Conservation (phyloP, 306 rosid genomes). For the Glycine latifolia region DNA sequence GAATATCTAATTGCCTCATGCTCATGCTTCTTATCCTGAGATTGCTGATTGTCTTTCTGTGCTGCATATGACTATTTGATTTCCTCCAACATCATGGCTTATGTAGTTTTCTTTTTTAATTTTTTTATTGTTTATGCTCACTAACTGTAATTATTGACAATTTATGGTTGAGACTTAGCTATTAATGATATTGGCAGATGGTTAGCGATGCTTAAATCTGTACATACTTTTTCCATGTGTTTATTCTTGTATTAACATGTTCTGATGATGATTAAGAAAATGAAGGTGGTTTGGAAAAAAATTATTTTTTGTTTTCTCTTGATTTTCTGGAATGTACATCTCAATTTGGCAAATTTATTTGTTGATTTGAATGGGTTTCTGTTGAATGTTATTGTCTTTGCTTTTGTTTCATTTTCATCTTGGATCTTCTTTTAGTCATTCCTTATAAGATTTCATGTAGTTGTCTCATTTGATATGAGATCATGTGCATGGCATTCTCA, state of each 20-base stretch:
- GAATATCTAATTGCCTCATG: conserved; percentile 11
- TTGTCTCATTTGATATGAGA: conserved; percentile 30
- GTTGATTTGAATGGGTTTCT: not conserved
- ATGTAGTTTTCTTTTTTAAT: not conserved
- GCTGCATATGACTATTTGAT: conserved; percentile 20
- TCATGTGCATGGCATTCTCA: conserved; percentile 8
- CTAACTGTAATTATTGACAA: not conserved
- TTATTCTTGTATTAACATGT: conserved; percentile 33
- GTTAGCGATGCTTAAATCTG: not conserved
- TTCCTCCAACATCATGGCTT: conserved; percentile 32
- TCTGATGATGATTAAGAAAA: conserved; percentile 25
- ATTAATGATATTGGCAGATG: not conserved
- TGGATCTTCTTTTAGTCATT: not conserved
- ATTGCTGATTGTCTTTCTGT: conserved; percentile 20
- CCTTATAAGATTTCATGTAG: conserved; percentile 2
- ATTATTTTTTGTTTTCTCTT: conserved; percentile 26
- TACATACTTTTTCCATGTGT: not conserved
- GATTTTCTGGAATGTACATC: not conserved
- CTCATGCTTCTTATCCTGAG: conserved; percentile 10
- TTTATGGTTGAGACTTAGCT: not conserved
- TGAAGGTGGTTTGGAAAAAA: conserved; percentile 17
- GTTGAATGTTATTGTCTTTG: not conserved
- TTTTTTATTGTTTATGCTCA: conserved; percentile 1
- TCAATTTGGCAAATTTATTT: conserved; percentile 37
- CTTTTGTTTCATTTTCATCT: conserved; percentile 28